Conservation (phyloP, 2,329 filamentous ascomycete species). For the Colletotrichum sp. region DNA sequence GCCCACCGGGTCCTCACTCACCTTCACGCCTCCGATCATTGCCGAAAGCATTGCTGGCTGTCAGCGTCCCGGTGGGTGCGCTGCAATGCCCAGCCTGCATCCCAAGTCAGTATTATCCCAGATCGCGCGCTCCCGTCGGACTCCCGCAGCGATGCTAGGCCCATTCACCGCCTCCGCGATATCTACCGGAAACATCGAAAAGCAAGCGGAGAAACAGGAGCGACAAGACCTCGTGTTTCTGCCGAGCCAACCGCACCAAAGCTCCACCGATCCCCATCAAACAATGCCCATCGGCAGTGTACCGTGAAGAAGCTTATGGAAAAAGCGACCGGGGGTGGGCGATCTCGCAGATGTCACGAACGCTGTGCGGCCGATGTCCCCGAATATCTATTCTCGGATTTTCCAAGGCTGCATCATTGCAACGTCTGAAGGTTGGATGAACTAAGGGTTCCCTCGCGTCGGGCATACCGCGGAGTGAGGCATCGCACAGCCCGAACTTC, state of each 20-base stretch:
- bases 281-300: background rate
- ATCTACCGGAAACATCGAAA: background rate
- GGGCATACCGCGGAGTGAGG: background rate
- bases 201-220: conserved; percentile 6
- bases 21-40: background rate
- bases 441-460: background rate
- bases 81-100: background rate
- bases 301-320: background rate
- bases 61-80: background rate
- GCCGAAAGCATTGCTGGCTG: background rate
- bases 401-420: background rate
- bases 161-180: background rate
- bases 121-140: background rate
- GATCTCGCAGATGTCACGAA: background rate
- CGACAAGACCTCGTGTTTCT: conserved; percentile 17
- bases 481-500: background rate
- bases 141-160: background rate
- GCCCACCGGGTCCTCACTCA: background rate
- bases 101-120: background rate
- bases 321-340: background rate
- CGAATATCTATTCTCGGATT: background rate
- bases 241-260: conserved; percentile 2
- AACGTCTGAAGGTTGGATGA: background rate
- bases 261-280: conserved; percentile 1
- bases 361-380: background rate